Evolutionary conservation across 257 asterid genomes (phyloP).

Genomic region (Capsicum rhomboideum): DNA sequence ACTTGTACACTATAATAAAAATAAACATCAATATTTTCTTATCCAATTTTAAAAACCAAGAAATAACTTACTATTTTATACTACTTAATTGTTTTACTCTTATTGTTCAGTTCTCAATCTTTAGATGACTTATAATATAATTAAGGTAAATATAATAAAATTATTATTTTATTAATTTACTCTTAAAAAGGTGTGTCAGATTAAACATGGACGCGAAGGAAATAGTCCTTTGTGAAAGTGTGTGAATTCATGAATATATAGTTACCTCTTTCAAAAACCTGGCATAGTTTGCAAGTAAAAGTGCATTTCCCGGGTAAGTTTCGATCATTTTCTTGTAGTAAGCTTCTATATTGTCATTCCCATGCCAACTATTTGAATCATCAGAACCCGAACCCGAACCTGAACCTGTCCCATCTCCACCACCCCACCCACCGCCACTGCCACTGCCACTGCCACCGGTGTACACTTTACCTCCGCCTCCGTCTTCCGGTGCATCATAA

Average conservation of each 20-base stretch:
- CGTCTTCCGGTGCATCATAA: constrained; percentile 14
- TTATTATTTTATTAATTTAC: too few relatives aligned
- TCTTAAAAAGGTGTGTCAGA: too few relatives aligned
- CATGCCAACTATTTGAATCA: constrained; percentile 45
- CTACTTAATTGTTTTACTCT: too few relatives aligned
- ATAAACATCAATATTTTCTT: too few relatives aligned
- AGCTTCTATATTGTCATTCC: constrained; percentile 42
- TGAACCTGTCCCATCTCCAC: constrained; percentile 42
- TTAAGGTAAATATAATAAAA: too few relatives aligned
- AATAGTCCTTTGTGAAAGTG: too few relatives aligned
- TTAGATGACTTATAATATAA: too few relatives aligned
- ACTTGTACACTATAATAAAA: too few relatives aligned
- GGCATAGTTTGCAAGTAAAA: constrained; percentile 71
- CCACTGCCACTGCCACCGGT: constrained; percentile 5
- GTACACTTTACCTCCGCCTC: constrained; percentile 24
- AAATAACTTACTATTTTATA: too few relatives aligned
- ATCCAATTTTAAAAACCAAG: too few relatives aligned
- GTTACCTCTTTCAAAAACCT: constrained; percentile 68
- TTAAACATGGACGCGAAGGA: too few relatives aligned
- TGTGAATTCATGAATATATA: neutral
- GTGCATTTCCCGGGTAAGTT: constrained; percentile 63
- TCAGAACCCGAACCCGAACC: constrained; percentile 22
- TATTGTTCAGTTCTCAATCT: too few relatives aligned
- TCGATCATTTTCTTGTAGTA: constrained; percentile 67
- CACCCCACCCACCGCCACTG: constrained; percentile 23